These are phyloP conservation scores for Acanthamoeba lugdunensis DNA, from an alignment of 208 protist genomes.

Conservation along the genomic window DNA sequence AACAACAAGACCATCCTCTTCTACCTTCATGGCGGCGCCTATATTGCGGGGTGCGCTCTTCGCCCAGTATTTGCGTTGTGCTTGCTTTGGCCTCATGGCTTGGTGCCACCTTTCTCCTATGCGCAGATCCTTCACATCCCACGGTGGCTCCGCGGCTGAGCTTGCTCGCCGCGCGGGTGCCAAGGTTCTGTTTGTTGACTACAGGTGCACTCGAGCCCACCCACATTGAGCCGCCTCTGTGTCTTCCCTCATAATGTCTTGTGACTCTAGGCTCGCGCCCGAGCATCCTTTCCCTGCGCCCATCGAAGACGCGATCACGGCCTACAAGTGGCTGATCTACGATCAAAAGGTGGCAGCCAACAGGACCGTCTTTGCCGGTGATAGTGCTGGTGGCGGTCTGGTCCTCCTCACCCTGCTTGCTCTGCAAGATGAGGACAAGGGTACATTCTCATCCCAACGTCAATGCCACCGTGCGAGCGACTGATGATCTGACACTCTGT, in stretches of 20 bases:
- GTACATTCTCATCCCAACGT: background rate
- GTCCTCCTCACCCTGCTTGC: constrained; percentile 31
- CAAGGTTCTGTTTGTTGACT: constrained; percentile 58
- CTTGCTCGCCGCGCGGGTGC: constrained; percentile 6
- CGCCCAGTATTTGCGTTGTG: background rate
- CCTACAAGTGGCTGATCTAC: constrained; percentile 73
- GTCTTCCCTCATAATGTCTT: background rate
- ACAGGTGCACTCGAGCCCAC: background rate
- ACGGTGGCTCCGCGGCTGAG: constrained; percentile 8
- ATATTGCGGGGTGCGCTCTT: constrained; percentile 3
- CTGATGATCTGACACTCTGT: background rate
- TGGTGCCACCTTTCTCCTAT: background rate
- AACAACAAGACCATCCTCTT: constrained; percentile 42
- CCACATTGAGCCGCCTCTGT: background rate
- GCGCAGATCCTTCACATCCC: background rate
- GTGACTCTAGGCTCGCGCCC: constrained; percentile 20
- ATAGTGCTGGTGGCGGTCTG: constrained; percentile 70
- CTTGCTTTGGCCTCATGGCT: background rate
- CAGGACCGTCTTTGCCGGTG: constrained; percentile 33
- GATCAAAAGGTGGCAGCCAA: constrained; percentile 6
- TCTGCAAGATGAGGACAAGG: constrained; percentile 56
- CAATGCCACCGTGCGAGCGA: background rate
- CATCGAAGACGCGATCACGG: constrained; percentile 37
- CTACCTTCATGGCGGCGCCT: constrained; percentile 58
- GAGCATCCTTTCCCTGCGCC: constrained; percentile 41